These are phyloP conservation scores for Blastomyces silverae DNA, from an alignment of 2,329 filamentous ascomycete genomes.

Conservation along the genomic window DNA sequence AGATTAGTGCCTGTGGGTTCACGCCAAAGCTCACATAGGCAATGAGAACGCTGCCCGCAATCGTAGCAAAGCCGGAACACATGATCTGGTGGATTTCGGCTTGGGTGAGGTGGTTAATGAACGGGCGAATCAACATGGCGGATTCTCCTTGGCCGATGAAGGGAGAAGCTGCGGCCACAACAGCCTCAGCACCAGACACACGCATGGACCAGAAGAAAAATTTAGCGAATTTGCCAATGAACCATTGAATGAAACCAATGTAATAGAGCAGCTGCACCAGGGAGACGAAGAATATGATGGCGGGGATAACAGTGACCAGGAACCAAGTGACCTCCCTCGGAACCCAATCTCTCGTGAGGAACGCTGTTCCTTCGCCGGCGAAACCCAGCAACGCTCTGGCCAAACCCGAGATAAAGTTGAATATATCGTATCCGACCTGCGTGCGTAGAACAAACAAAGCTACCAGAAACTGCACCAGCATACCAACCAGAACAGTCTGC, in stretches of 20 bases:
- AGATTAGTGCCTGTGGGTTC: conserved; percentile 77
- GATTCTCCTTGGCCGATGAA: conserved; percentile 95
- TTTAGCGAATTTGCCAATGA: conserved; percentile 74
- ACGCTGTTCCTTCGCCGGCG: conserved; percentile 63
- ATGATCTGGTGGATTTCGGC: conserved; percentile 90
- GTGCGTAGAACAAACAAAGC: conserved; percentile 84
- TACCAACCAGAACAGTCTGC: conserved; percentile 80
- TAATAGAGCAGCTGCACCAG: conserved; percentile 84
- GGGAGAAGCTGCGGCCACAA: conserved; percentile 84
- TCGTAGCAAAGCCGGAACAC: conserved; percentile 87
- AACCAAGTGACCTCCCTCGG: conserved; percentile 53
- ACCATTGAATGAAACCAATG: conserved; percentile 77
- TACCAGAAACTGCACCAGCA: conserved; percentile 81
- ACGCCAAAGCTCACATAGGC: conserved; percentile 80
- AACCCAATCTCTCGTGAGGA: conserved; percentile 54
- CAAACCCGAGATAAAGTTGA: conserved; percentile 74
- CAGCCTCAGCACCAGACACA: conserved; percentile 86
- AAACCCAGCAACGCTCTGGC: conserved; percentile 70
- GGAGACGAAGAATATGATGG: conserved; percentile 93
- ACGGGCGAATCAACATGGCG: conserved; percentile 83
- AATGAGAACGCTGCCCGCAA: conserved; percentile 78
- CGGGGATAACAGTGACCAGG: conserved; percentile 71
- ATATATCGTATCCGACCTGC: conserved; percentile 76
- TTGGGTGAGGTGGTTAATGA: conserved; percentile 74
- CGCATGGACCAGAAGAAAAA: conserved; percentile 89